phyloP scores from a whole-genome alignment of 805 yeast genomes.

The Starmerella stigmatis region DNA sequence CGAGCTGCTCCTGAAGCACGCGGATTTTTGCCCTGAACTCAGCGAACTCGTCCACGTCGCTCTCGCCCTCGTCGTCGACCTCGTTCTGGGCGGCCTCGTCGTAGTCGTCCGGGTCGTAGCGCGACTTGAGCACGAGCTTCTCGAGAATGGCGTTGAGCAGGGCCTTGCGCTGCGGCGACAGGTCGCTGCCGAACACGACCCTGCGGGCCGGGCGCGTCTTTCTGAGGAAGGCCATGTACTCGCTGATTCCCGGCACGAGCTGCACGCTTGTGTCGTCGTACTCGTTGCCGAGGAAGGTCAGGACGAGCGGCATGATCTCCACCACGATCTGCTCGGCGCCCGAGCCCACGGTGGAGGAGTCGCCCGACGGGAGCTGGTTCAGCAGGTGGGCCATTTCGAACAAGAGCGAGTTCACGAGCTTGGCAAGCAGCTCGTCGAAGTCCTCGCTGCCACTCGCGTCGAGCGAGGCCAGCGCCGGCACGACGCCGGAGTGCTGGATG shows the following conservation, averaged over 20 bases:
- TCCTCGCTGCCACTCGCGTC: constrained; percentile 39
- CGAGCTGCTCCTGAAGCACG: constrained; percentile 74
- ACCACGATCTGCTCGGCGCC: constrained; percentile 38
- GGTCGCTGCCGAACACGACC: constrained; percentile 27
- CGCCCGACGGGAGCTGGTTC: constrained; percentile 14
- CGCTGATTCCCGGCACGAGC: constrained; percentile 70
- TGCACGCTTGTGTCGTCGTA: constrained; percentile 82
- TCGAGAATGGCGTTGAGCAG: constrained; percentile 41
- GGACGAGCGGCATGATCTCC: constrained; percentile 59
- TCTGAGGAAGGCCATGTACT: constrained; percentile 57
- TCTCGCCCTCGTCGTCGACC: constrained; percentile 22
- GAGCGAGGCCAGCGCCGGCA: constrained; percentile 35
- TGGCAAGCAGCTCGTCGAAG: constrained; percentile 66
- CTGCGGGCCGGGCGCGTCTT: constrained; percentile 36
- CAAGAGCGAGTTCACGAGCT: constrained; percentile 62
- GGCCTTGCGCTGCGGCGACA: constrained; percentile 33
- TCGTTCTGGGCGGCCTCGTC: constrained; percentile 32
- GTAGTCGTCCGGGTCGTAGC: constrained; percentile 64
- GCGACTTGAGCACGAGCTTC: constrained; percentile 66
- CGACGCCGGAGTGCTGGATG: constrained; percentile 55
- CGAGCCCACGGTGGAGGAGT: constrained; percentile 2
- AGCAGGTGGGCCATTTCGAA: constrained; percentile 46
- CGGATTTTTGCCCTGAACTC: constrained; percentile 69
- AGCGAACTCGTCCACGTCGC: constrained; percentile 36
- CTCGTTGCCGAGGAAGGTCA: constrained; percentile 64